Conservation (phyloP, 306 rosid genomes). For the Cucumis hystrix region DNA sequence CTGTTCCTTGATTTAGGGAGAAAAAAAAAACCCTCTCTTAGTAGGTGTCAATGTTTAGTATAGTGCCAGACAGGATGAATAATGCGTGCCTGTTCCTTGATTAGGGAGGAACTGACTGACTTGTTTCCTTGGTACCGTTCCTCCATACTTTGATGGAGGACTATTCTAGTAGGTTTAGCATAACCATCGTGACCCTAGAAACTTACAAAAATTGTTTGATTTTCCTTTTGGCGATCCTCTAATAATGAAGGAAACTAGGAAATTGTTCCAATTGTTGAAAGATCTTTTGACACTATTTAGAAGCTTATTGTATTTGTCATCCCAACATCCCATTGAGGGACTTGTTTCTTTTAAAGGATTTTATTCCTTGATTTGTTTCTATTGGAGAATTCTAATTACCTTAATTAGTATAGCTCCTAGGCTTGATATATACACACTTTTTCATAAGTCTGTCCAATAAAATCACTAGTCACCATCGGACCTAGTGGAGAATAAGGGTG, state of each 20-base stretch:
- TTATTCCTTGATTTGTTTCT: neutral
- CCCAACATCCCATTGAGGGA: neutral
- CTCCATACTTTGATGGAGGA: neutral
- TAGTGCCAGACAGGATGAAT: neutral
- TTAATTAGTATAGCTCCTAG: neutral
- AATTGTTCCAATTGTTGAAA: neutral
- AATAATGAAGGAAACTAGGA: neutral
- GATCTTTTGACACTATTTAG: neutral
- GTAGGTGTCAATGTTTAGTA: neutral
- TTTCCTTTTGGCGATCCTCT: neutral
- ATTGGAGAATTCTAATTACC: neutral
- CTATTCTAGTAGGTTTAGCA: neutral
- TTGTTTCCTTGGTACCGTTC: neutral
- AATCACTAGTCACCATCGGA: neutral
- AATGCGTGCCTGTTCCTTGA: neutral
- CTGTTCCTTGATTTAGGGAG: too few relatives aligned
- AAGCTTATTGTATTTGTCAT: neutral
- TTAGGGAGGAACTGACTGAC: neutral
- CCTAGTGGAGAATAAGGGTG: neutral
- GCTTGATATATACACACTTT: neutral
- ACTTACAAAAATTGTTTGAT: neutral
- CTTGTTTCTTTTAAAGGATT: neutral
- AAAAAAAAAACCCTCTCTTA: neutral
- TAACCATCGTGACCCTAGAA: neutral
- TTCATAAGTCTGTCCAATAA: neutral